Conservation (phyloP, 352 stramenopile species). For the Phytophthora fragariaefolia region DNA sequence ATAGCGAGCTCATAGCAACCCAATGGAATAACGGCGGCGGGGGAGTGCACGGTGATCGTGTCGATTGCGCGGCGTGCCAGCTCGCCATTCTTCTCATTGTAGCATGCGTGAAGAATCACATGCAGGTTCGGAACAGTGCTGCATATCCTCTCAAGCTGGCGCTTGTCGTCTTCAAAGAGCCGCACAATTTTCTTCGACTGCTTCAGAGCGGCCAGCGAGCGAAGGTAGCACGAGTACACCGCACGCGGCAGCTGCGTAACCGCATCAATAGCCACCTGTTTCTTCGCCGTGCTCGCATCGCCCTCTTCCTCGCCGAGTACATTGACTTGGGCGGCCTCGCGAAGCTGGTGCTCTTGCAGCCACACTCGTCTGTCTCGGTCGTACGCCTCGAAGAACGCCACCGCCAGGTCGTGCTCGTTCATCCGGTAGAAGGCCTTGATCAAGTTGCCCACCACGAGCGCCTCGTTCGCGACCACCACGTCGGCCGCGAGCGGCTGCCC, state of each 20-base stretch:
- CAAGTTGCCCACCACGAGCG: constrained; percentile 32
- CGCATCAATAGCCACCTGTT: constrained; percentile 3
- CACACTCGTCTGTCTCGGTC: constrained; percentile 39
- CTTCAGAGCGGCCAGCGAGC: constrained; percentile 34
- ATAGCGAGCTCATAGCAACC: constrained; percentile 48
- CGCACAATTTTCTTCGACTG: constrained; percentile 39
- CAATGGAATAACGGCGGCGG: constrained; percentile 37
- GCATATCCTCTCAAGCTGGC: constrained; percentile 34
- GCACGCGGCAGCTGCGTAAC: constrained; percentile 25
- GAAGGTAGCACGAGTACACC: constrained; percentile 40
- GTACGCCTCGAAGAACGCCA: constrained; percentile 48
- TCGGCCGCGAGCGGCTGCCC: constrained; percentile 2
- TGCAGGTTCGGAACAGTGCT: constrained; percentile 34
- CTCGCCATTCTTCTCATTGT: constrained; percentile 39
- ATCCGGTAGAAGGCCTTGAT: constrained; percentile 33
- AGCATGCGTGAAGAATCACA: constrained; percentile 40
- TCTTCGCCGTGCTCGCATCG: constrained; percentile 13
- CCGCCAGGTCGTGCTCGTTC: constrained; percentile 30
- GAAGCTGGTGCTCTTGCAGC: constrained; percentile 38
- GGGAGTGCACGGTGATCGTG: constrained; percentile 28
- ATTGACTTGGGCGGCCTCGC: constrained; percentile 21
- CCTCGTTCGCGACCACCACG: constrained; percentile 44
- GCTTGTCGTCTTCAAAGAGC: constrained; percentile 35
- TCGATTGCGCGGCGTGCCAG: constrained; percentile 43
- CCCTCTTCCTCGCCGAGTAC: neutral